These are phyloP conservation scores for Tetrahymena malaccensis DNA, from an alignment of 73 alveolate genomes.

Conservation along the genomic window DNA sequence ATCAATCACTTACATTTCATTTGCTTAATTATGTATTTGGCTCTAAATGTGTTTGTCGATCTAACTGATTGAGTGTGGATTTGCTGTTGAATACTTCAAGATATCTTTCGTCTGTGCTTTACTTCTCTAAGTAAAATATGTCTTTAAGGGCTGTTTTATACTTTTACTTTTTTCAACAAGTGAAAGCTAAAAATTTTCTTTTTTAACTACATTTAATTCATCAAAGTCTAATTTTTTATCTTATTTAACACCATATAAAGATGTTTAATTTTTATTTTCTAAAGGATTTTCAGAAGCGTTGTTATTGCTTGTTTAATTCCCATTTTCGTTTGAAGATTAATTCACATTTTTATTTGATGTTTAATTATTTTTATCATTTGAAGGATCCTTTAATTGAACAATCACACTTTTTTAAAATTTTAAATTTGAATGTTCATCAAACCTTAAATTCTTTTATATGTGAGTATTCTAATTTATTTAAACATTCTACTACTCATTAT, in stretches of 20 bases:
- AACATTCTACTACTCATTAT: background rate
- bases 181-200: background rate
- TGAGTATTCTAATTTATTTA: too few species aligned
- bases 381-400: background rate
- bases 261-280: background rate
- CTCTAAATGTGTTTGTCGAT: background rate
- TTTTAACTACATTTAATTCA: background rate
- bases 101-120: background rate
- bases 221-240: background rate
- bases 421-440: background rate
- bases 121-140: background rate
- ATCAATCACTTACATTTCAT: background rate
- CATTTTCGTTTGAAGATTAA: background rate
- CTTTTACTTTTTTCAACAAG: background rate
- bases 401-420: background rate
- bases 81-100: background rate
- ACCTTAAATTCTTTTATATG: background rate
- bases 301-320: too few species aligned
- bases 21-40: background rate
- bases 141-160: background rate
- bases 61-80: background rate
- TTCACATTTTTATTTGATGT: too few species aligned
- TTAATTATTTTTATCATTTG: background rate
- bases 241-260: too few species aligned
- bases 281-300: too few species aligned